Evolutionary conservation across 345 rosid genomes (phyloP).

Genomic region (Xanthoceras sorbifolium): DNA sequence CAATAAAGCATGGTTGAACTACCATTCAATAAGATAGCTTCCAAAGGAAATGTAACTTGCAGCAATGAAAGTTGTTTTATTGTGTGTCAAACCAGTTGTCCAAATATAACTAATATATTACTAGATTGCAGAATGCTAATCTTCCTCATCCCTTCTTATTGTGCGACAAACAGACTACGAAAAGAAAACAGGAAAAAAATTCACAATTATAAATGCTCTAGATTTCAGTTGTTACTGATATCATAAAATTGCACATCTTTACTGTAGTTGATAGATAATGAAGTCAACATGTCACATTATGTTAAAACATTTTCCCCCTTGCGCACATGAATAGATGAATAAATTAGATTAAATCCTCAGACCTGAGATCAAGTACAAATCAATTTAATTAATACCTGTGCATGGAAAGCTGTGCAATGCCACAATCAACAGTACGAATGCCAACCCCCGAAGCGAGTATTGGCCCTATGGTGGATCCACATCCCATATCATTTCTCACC

Average conservation of each 20-base stretch:
- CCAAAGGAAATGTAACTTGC: background rate
- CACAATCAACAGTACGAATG: slow-evolving; percentile 89
- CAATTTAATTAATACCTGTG: slow-evolving; percentile 58
- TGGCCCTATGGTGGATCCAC: slow-evolving; percentile 97
- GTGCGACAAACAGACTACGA: background rate
- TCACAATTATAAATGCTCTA: background rate
- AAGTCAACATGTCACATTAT: background rate
- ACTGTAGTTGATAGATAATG: background rate
- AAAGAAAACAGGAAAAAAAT: background rate
- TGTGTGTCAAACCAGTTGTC: background rate
- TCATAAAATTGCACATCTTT: background rate
- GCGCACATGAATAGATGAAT: background rate
- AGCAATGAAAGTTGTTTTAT: background rate
- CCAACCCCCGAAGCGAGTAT: slow-evolving; percentile 94
- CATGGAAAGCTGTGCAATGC: slow-evolving; percentile 96
- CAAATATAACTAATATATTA: background rate
- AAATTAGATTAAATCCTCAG: background rate
- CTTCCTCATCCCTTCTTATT: background rate
- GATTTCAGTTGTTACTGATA: background rate
- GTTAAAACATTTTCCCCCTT: background rate
- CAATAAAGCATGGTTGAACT: background rate
- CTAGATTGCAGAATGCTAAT: background rate
- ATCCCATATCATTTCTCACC: slow-evolving; percentile 97
- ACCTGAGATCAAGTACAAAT: background rate
- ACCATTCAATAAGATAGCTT: background rate